Evolutionary conservation across 257 asterid species (phyloP).

Genomic region (Salvia rosmarinus): DNA sequence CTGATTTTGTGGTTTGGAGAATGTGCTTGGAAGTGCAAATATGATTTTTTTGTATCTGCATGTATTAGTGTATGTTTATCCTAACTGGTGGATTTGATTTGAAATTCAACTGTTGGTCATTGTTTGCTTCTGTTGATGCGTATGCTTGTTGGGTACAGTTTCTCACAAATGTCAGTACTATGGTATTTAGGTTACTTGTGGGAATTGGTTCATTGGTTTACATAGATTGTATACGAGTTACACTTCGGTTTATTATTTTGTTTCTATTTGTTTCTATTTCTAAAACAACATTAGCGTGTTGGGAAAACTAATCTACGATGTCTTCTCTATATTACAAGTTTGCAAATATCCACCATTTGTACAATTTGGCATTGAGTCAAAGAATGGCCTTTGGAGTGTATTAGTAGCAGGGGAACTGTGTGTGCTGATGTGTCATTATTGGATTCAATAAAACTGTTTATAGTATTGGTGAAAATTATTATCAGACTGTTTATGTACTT

Average conservation of each 20-base stretch:
- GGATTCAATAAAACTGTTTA: no score
- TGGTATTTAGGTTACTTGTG: no score
- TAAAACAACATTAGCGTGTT: background rate
- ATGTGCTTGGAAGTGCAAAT: background rate
- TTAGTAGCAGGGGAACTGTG: no score
- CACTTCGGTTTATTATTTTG: background rate
- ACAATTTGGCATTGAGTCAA: no score
- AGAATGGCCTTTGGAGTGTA: no score
- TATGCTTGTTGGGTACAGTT: no score
- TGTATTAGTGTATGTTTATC: constrained; percentile 15
- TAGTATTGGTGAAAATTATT: no score
- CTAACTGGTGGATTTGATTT: background rate
- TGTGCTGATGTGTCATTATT: no score
- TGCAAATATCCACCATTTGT: no score
- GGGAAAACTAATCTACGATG: background rate
- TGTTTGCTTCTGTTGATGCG: constrained; percentile 8
- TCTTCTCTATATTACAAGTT: constrained; percentile 9
- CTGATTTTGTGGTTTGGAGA: constrained; percentile 18
- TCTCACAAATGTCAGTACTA: no score
- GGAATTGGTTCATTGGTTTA: constrained; percentile 1
- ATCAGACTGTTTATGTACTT: no score
- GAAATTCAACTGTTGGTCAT: constrained; percentile 2
- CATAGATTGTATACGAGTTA: background rate
- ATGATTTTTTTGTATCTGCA: background rate
- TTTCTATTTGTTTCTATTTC: background rate